phyloP scores from a whole-genome alignment of 306 rosid species.

The Prinsepia uniflora region DNA sequence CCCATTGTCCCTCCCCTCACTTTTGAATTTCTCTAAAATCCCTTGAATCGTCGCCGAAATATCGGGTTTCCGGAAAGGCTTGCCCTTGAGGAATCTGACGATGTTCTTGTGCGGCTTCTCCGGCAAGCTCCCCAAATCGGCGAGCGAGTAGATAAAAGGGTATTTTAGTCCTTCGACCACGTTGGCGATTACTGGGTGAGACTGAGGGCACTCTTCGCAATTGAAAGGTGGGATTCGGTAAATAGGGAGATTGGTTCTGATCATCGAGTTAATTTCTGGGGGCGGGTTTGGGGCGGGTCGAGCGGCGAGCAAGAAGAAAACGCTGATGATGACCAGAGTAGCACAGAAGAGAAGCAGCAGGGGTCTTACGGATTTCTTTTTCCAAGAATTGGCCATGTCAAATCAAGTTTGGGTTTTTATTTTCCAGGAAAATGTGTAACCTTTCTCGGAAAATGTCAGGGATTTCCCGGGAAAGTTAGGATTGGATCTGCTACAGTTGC shows the following conservation, averaged over 20 bases:
- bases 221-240: conserved; percentile 59
- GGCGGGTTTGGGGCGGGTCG: conserved; percentile 24
- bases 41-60: conserved; percentile 81
- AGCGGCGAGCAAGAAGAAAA: conserved; percentile 39
- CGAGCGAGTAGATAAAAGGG: conserved; percentile 82
- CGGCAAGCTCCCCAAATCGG: conserved; percentile 79
- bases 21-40: conserved; percentile 52
- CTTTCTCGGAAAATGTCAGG: conserved; percentile 11
- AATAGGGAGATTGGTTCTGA: conserved; percentile 32
- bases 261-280: conserved; percentile 5
- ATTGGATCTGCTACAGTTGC: not conserved
- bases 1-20: conserved; percentile 47
- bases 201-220: conserved; percentile 63
- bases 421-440: not conserved
- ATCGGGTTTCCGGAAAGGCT: conserved; percentile 74
- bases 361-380: conserved; percentile 58
- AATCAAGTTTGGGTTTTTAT: not conserved
- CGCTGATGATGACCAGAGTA: conserved; percentile 41
- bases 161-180: conserved; percentile 69
- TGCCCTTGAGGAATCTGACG: conserved; percentile 70
- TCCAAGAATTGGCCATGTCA: conserved; percentile 95
- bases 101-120: conserved; percentile 95
- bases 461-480: conserved; percentile 7
- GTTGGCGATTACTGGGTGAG: conserved; percentile 76
- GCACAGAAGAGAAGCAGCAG: conserved; percentile 30